phyloP scores from a whole-genome alignment of 306 rosid species.

The Leucaena leucocephala region DNA sequence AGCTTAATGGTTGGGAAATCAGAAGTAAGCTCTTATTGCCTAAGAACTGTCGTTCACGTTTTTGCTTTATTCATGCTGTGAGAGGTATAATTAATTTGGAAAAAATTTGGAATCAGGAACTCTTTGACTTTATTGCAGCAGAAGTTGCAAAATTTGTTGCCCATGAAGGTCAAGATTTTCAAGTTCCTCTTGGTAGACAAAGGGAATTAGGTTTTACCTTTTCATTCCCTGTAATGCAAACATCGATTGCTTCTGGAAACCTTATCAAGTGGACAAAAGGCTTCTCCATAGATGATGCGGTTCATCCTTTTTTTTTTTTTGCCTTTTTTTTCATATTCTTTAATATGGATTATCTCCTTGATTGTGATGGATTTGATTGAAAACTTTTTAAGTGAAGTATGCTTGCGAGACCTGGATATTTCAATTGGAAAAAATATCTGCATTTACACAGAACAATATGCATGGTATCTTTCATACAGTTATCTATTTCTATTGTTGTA shows the following conservation, averaged over 20 bases:
- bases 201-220: constrained; percentile 98
- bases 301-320: constrained; percentile 34
- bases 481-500: background rate
- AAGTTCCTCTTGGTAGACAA: constrained; percentile 70
- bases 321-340: constrained; percentile 33
- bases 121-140: constrained; percentile 83
- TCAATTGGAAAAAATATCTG: background rate
- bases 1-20: constrained; percentile 79
- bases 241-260: constrained; percentile 80
- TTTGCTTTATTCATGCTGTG: constrained; percentile 8
- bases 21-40: constrained; percentile 56
- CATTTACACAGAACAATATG: background rate
- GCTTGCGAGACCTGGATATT: background rate
- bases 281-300: constrained; percentile 77
- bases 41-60: background rate
- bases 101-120: constrained; percentile 62
- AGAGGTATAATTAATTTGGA: constrained; percentile 36
- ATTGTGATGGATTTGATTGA: background rate
- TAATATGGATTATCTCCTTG: constrained; percentile 20
- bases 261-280: constrained; percentile 99
- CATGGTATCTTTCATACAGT: background rate
- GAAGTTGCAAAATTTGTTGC: constrained; percentile 83
- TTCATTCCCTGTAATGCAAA: constrained; percentile 89
- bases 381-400: background rate
- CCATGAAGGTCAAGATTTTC: constrained; percentile 72